phyloP scores from a whole-genome alignment of 2,329 filamentous ascomycete species.

The Penicillium sp. region DNA sequence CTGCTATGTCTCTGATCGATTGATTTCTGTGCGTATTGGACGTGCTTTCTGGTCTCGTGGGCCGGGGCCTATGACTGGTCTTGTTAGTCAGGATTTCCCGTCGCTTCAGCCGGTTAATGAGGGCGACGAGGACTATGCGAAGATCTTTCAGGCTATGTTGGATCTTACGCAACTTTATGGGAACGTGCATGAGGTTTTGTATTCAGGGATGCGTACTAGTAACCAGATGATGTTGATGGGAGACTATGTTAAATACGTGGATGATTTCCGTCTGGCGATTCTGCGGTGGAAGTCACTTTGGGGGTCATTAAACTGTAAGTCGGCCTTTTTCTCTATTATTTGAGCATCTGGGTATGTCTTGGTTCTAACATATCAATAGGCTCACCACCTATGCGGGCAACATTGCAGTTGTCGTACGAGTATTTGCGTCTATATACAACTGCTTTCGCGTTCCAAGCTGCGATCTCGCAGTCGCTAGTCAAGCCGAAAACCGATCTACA shows the following conservation, averaged over 20 bases:
- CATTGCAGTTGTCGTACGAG: constrained; percentile 61
- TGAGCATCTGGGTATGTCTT: neutral
- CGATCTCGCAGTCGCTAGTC: constrained; percentile 46
- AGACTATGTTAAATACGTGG: constrained; percentile 66
- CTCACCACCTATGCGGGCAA: constrained; percentile 58
- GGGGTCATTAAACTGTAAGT: constrained; percentile 56
- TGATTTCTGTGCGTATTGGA: constrained; percentile 62
- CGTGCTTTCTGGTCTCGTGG: constrained; percentile 67
- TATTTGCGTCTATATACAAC: constrained; percentile 66
- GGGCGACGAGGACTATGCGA: constrained; percentile 58
- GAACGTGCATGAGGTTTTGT: constrained; percentile 65
- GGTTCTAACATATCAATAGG: constrained; percentile 32
- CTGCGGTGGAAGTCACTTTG: constrained; percentile 63
- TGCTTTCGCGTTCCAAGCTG: constrained; percentile 67
- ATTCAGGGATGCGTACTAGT: constrained; percentile 61
- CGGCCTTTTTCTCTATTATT: neutral
- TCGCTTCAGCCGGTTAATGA: constrained; percentile 52
- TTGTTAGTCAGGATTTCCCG: constrained; percentile 59
- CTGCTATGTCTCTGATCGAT: constrained; percentile 58
- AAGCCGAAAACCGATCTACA: constrained; percentile 32
- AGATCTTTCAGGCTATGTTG: constrained; percentile 61
- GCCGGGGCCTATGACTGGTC: constrained; percentile 56
- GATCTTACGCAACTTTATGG: constrained; percentile 64
- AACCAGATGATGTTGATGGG: constrained; percentile 62
- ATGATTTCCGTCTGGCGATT: constrained; percentile 61